Evolutionary conservation across 768 basidiomycete species (phyloP).

Genomic region (Lenzites betulinus): DNA sequence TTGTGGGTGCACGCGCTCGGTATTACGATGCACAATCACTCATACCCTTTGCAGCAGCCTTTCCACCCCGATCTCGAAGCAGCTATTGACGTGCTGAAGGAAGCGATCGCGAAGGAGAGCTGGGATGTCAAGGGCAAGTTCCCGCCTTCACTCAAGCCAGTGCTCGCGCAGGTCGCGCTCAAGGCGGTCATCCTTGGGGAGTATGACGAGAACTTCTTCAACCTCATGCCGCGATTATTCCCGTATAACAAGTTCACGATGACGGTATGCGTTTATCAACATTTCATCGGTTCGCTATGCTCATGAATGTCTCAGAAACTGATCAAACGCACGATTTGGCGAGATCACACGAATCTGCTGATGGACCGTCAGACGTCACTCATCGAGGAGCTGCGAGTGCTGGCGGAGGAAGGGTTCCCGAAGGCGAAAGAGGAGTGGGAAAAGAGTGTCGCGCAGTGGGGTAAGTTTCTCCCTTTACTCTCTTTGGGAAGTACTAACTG

Average conservation of each 20-base stretch:
- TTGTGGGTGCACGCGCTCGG: slow-evolving; percentile 43
- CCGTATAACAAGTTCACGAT: slow-evolving; percentile 97
- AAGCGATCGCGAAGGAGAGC: slow-evolving; percentile 60
- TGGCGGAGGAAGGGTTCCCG: slow-evolving; percentile 65
- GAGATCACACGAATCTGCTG: slow-evolving; percentile 68
- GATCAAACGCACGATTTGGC: slow-evolving; percentile 86
- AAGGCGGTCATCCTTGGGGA: slow-evolving; percentile 82
- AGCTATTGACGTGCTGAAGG: slow-evolving; percentile 60
- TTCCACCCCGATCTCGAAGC: slow-evolving; percentile 74
- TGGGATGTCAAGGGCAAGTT: slow-evolving; percentile 90
- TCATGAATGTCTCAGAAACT: slow-evolving; percentile 63
- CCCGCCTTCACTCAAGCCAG: slow-evolving; percentile 75
- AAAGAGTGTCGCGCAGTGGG: slow-evolving; percentile 68
- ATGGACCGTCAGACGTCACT: slow-evolving; percentile 68
- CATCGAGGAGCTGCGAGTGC: slow-evolving; percentile 57
- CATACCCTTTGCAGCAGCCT: slow-evolving; percentile 43
- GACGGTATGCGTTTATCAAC: slow-evolving; percentile 50
- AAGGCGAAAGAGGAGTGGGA: slow-evolving; percentile 80
- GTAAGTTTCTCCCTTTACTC: slow-evolving; percentile 38
- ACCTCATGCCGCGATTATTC: slow-evolving; percentile 81
- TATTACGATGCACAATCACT: background rate
- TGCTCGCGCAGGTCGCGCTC: slow-evolving; percentile 69
- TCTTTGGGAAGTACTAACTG: background rate
- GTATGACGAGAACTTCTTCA: slow-evolving; percentile 93
- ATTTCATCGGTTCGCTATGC: slow-evolving; percentile 12